These are phyloP conservation scores for Tetradesmus obliquus DNA, from an alignment of 139 green algal species.

Conservation along the genomic window DNA sequence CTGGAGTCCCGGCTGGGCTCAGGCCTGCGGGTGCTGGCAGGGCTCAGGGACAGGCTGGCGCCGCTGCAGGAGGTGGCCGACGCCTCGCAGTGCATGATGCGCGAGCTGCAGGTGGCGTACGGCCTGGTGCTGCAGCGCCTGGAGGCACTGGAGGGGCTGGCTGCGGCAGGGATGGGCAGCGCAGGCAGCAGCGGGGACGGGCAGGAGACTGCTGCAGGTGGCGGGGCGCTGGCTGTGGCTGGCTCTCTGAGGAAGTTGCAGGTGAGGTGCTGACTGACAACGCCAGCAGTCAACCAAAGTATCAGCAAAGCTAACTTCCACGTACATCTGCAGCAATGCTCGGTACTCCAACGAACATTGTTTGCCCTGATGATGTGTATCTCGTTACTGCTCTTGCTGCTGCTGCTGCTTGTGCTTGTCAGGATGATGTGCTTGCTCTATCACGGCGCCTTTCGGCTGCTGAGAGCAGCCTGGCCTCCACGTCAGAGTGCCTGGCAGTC, in stretches of 20 bases:
- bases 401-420: neutral
- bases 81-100: neutral
- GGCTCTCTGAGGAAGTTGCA: slow-evolving; percentile 22
- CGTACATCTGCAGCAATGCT: no score
- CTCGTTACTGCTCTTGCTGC: neutral
- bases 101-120: slow-evolving; percentile 20
- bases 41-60: neutral
- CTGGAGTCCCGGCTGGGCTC: slow-evolving; percentile 8
- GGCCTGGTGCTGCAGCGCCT: slow-evolving; percentile 39
- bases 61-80: slow-evolving; percentile 27
- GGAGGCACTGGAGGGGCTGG: slow-evolving; percentile 32
- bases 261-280: neutral
- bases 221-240: slow-evolving; percentile 1
- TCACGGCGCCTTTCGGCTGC: neutral
- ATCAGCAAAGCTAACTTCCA: no score
- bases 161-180: neutral
- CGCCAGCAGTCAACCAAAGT: no score
- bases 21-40: slow-evolving; percentile 26
- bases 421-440: slow-evolving; percentile 12
- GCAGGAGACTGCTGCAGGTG: neutral
- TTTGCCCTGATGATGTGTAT: no score
- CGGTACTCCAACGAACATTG: no score
- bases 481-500: slow-evolving; percentile 11
- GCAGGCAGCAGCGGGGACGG: neutral
- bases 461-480: neutral